Conservation (phyloP, 176 grass and related monocot species). For the Oryza rufipogon region DNA sequence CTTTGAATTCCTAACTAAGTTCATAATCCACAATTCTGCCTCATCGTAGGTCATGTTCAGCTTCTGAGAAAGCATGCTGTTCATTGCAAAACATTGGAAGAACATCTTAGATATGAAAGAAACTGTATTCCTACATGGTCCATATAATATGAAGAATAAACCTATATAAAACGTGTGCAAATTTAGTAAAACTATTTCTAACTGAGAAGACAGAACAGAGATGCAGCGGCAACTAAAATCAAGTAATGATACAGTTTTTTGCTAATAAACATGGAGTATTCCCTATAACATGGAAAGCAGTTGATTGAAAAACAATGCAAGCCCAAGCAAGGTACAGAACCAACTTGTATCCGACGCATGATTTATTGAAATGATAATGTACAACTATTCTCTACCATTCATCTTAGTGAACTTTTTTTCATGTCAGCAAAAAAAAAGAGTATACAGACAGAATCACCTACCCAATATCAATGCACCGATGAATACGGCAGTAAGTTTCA, state of each 20-base stretch:
- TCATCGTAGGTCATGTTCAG: constrained; percentile 90
- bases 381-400: neutral
- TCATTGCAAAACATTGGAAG: constrained; percentile 28
- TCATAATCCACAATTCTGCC: constrained; percentile 81
- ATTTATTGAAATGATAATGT: neutral
- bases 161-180: neutral
- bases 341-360: neutral
- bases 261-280: too few species aligned
- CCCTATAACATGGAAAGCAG: neutral
- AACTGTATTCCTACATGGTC: neutral
- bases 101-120: neutral
- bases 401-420: neutral
- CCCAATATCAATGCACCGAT: constrained; percentile 87
- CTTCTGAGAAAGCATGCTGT: constrained; percentile 79
- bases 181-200: neutral
- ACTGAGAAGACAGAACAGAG: neutral
- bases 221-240: neutral
- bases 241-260: neutral
- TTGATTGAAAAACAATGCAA: neutral
- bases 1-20: constrained; percentile 82
- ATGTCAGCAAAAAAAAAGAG: neutral
- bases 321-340: neutral
- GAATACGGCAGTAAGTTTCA: constrained; percentile 91
- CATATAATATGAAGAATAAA: neutral
- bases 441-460: constrained; percentile 18